These are phyloP conservation scores for Aspergillus terreus DNA, from an alignment of 2,329 filamentous ascomycete genomes.

Conservation along the genomic window DNA sequence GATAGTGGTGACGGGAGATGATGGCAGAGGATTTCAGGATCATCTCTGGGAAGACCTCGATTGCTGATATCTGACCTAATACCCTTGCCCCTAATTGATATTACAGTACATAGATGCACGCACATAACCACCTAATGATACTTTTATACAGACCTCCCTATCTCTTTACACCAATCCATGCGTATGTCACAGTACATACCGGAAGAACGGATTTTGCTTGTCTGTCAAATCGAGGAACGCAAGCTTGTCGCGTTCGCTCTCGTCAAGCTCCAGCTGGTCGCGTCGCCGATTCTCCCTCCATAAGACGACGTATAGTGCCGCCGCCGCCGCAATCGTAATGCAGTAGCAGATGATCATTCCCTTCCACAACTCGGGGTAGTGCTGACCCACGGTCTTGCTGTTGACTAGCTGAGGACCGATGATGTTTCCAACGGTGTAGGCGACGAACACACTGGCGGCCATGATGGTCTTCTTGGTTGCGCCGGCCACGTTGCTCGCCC, in stretches of 20 bases:
- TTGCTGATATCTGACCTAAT: background rate
- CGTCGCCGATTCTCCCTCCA: constrained; percentile 56
- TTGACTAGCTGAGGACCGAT: constrained; percentile 69
- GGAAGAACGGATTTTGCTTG: constrained; percentile 64
- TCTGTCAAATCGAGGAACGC: constrained; percentile 68
- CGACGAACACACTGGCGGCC: constrained; percentile 69
- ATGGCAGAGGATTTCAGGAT: constrained; percentile 9
- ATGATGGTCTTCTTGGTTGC: constrained; percentile 76
- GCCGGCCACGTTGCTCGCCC: constrained; percentile 68
- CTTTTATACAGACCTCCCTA: background rate
- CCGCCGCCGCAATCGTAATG: constrained; percentile 60
- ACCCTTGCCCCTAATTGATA: background rate
- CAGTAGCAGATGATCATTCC: constrained; percentile 67
- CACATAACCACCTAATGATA: background rate
- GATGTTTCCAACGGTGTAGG: constrained; percentile 73
- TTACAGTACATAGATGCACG: background rate
- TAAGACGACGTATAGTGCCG: constrained; percentile 57
- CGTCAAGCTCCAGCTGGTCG: constrained; percentile 49
- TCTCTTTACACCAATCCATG: background rate
- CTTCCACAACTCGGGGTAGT: constrained; percentile 70
- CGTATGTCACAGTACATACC: constrained; percentile 51
- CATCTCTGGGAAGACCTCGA: constrained; percentile 9
- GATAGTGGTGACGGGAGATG: constrained; percentile 13
- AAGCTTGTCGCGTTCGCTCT: constrained; percentile 59
- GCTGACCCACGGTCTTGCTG: constrained; percentile 59